Base-by-base conservation (phyloP, 306 rosid species). In the Arachis hypogaea region DNA sequence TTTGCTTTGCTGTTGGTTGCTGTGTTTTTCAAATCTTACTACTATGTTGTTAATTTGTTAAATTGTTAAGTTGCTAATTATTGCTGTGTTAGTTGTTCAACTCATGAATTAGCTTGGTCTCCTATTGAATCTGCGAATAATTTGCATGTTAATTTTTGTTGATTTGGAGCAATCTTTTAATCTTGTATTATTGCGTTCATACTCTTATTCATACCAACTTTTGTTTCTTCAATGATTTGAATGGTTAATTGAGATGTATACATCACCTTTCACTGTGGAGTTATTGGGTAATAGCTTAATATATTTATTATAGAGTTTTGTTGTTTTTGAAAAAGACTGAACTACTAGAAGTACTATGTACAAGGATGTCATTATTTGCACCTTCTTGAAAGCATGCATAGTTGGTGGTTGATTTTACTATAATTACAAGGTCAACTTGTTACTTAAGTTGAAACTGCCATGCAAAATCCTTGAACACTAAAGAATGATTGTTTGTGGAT, bases 331-430 rank as follows among this genome's bases (percentile, higher is more conserved):
- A 5, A 50, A 11, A 11, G 0, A 0, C 18, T 10, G 5, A 50
- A 59, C 69, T 22, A 4, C 5, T 9, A 7, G 66, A 45, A 44
- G 44, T 62, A 9, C 41, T 38, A 36, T 70, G 64, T 22, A 6
- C 59, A 50, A 59, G 64, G 44, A 22, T 63, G 69, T 44, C 70
- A 45, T 79, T 56, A 47, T 56, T 43, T 50, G 30, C 62, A 36
- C 47, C 60, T 75, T 18, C 76, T 70, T 72, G 70, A 62, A 75
- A 62, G 70, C 44, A 76, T 76, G 66, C 9, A 55, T 54, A 70
- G 54, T 73, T 22, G 22, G 22, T 75, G 10, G 36, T 33, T 59
- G 52, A 46, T 56, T 7, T 75, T 67, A 36, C 9, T 41, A 56
- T 11, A 49, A 14, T 14, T 14, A 14, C 14, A 14, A 14, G 14